Evolutionary conservation across 176 grass and related monocot species (phyloP).

Genomic region (Microstegium vimineum): DNA sequence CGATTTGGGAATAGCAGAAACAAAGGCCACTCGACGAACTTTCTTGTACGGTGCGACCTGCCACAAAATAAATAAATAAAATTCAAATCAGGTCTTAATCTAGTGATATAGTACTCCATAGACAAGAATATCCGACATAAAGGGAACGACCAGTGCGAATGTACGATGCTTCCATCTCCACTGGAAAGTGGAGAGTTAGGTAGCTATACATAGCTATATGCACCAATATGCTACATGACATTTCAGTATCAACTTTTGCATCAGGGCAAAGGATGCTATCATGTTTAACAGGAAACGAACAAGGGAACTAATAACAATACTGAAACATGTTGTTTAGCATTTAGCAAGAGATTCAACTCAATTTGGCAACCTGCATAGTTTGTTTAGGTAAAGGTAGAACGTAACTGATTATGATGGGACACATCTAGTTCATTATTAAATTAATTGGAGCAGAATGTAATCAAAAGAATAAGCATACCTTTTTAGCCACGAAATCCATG

Average conservation of each 20-base stretch:
- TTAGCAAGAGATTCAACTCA: background rate
- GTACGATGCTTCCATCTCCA: background rate
- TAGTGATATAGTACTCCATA: background rate
- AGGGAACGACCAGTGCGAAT: background rate
- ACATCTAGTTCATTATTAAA: background rate
- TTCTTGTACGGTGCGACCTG: conserved; percentile 87
- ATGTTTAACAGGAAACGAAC: background rate
- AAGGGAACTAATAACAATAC: background rate
- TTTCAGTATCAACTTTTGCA: background rate
- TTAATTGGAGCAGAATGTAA: background rate
- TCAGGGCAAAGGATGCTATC: background rate
- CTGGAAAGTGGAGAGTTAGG: background rate
- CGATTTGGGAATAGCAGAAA: conserved; percentile 50
- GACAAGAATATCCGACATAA: background rate
- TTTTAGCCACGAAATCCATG: conserved; percentile 69
- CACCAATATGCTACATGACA: background rate
- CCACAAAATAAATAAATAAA: background rate
- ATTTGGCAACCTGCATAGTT: background rate
- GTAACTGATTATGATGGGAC: background rate
- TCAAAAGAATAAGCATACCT: conserved; percentile 39
- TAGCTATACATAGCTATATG: background rate
- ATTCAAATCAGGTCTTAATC: background rate
- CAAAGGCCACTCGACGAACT: conserved; percentile 61
- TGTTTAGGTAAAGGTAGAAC: background rate
- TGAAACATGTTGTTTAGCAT: background rate